Evolutionary conservation across 768 basidiomycete genomes (phyloP), one percentile per base, ranked within the genome.

Genomic region (Leccinum variicolor): DNA sequence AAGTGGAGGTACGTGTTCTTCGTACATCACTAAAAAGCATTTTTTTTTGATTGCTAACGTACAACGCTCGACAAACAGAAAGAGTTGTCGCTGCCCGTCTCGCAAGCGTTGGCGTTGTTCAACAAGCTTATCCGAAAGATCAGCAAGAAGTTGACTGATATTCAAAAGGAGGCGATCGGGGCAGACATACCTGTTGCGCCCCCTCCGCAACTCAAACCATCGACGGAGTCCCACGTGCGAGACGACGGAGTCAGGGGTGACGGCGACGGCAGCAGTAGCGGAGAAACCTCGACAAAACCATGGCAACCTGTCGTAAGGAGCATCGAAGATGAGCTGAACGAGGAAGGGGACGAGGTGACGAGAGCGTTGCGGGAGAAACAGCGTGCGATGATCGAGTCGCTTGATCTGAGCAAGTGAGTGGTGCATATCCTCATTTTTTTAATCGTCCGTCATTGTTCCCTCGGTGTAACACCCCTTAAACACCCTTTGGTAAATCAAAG

Each of bases 41-140:
- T 10, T 52, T 36, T 52, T 36, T 33, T 53, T 52, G 58, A 56
- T 43, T 52, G 53, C 57, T 55, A 34, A n/a, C 50, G 45, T 25
- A 51, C 46, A n/a, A n/a, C 17, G 8, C 31, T 48, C 23, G 58
- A 19, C 47, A 15, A 11, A 43, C 64, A 94, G 90, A 71, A 76
- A 21, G 94, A 98, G 66, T 80, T 98, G 19, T 82, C 84, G 7
- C 75, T 98, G 0, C 89, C 93, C 0, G 90, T 94, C 28, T 87
- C 87, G 0, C 96, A 98, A 71, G 80, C 84, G 2, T 79, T 99
- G 7, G 96, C 96, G 0, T 77, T 98, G 34, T 94, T 99, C 73
- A 88, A 86, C 62, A 98, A 98, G 76, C 78, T 94, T 39, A 75
- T 98, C 52, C 85, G 92, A 53, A 94, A 94, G 73, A 82, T 96